Percentiles rank a stretch among this genome's conserved stretches.
Conservation (phyloP, 2,329 filamentous ascomycete genomes). For the Aspergillus eucalypticola region DNA sequence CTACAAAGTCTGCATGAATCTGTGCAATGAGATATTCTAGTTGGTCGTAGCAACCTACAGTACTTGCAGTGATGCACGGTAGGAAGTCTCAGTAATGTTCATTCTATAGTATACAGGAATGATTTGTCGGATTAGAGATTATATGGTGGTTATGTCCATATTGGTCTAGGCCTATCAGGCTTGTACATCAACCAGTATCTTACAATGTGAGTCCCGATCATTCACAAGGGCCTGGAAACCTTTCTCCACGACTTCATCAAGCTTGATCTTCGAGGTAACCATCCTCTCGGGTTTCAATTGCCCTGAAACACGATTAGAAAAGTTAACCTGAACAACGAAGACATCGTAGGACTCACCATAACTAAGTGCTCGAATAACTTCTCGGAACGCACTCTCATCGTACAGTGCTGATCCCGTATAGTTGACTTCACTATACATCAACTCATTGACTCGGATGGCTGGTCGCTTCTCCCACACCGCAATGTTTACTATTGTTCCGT, state of each 20-base stretch:
- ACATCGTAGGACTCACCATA: slow-evolving; percentile 15
- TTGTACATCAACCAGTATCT: slow-evolving; percentile 50
- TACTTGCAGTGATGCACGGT: too few species aligned
- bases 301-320: slow-evolving; percentile 34
- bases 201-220: slow-evolving; percentile 63
- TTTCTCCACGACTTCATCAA: slow-evolving; percentile 58
- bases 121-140: too few species aligned
- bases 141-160: background rate
- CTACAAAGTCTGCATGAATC: too few species aligned
- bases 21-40: too few species aligned
- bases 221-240: slow-evolving; percentile 59
- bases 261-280: slow-evolving; percentile 60
- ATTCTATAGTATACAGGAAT: too few species aligned
- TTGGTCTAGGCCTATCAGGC: slow-evolving; percentile 1
- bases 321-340: background rate
- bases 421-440: slow-evolving; percentile 56
- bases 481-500: slow-evolving; percentile 64
- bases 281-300: slow-evolving; percentile 56
- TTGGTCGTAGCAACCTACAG: too few species aligned
- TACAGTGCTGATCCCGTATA: slow-evolving; percentile 54
- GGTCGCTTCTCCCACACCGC: slow-evolving; percentile 63
- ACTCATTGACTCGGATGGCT: slow-evolving; percentile 55
- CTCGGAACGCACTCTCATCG: slow-evolving; percentile 56
- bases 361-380: slow-evolving; percentile 57
- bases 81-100: too few species aligned